Evolutionary conservation across 768 basidiomycete genomes (phyloP).

Genomic region (Auricularia sp.): DNA sequence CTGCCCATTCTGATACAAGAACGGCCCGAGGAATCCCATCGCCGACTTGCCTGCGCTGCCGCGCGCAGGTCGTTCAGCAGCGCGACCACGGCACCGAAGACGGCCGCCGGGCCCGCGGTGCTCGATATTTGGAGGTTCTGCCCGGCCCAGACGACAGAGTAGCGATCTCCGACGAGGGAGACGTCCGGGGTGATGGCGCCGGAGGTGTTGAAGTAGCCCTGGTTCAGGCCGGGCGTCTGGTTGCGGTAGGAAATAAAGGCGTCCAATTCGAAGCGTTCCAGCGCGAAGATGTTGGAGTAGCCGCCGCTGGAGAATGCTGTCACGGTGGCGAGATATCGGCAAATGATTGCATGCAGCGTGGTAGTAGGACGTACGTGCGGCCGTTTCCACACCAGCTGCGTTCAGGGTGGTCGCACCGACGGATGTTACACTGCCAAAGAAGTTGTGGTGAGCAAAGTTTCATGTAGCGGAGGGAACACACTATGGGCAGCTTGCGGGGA

Average conservation of each 20-base stretch:
- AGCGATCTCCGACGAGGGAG: slow-evolving; percentile 23
- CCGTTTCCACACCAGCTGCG: neutral
- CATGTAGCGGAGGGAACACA: slow-evolving; percentile 7
- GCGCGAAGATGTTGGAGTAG: slow-evolving; percentile 38
- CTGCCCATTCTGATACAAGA: slow-evolving; percentile 19
- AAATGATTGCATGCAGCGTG: too few relatives aligned
- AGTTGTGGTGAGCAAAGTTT: neutral
- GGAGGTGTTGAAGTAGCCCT: slow-evolving; percentile 21
- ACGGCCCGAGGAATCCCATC: slow-evolving; percentile 29
- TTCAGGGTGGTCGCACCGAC: neutral
- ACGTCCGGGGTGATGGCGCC: slow-evolving; percentile 42
- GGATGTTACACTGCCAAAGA: neutral
- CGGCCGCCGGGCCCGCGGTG: slow-evolving; percentile 25
- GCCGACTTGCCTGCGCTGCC: slow-evolving; percentile 19
- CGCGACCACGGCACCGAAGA: slow-evolving; percentile 24
- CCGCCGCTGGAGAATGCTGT: slow-evolving; percentile 54
- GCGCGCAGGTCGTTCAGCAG: slow-evolving; percentile 26
- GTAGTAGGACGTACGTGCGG: too few relatives aligned
- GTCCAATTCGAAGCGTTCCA: slow-evolving; percentile 27
- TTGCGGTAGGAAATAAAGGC: slow-evolving; percentile 28
- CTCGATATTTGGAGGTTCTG: slow-evolving; percentile 33
- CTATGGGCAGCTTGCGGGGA: slow-evolving; percentile 20
- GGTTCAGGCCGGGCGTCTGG: slow-evolving; percentile 18
- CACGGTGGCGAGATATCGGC: neutral
- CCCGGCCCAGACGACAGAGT: slow-evolving; percentile 42